Base-by-base conservation (phyloP, 371 early-diverging fungal genomes). In the Chytridiales sp. region DNA sequence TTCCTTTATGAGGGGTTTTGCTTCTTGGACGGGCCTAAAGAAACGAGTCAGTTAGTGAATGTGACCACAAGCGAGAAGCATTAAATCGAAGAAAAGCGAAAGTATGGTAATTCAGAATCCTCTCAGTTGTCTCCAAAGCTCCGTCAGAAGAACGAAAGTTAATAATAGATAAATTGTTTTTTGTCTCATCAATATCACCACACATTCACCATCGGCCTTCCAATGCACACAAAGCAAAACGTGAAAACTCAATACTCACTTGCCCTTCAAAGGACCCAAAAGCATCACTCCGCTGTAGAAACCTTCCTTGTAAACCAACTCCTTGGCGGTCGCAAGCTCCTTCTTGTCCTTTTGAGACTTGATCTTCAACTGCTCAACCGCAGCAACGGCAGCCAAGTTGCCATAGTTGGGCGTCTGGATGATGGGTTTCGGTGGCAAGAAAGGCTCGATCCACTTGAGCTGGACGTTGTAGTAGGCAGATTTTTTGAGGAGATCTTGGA, bases 301-400 rank as follows among this genome's bases (percentile, higher is more conserved):
- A 43, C 92, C 96, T 80, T 95, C 97, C 85, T 96, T 97, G 84
- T 98, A 98, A 4, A 90, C 93, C 30, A 85, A 70, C 22, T 94
- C 96, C 85, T 98, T 98, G 58, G 98, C 98, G 64, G 86, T 80
- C 4, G 90, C 93, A 53, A 98, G 82, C 76, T 92, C 87, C 38
- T 77, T 72, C 67, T 87, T 88, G 78, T 98, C 98, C 81, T 96
- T 96, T 70, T 91, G 97, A 47, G 90, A 88, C 73, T 88, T 84
- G 76, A 98, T 94, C 81, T 98, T 98, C 74, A 91, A 80, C 71
- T 90, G 73, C 64, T 92, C 86, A 74, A 93, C 91, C 32, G 92
- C 81, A 22, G 78, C 80, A 15, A 86, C 87, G 2, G 97, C 97
- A 47, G 85, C 86, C 50, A 94, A 74, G 70, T 91, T 81, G 42